Base-by-base conservation (phyloP, 345 rosid genomes). In the Aegle marmelos region DNA sequence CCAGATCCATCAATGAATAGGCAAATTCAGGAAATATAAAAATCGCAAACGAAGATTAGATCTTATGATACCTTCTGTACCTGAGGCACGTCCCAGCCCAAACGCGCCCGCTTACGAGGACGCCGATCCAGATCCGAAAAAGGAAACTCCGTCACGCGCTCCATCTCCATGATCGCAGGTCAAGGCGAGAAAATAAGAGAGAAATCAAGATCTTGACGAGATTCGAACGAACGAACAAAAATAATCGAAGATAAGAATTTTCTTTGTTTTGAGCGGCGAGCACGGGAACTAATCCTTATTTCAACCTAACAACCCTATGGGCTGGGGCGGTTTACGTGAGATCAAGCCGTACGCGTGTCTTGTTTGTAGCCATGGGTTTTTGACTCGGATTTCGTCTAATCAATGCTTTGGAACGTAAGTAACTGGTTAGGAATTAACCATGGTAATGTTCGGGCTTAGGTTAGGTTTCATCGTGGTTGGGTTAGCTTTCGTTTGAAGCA, bases 71-170 rank as follows among this genome's bases (percentile, higher is more conserved):
- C 98, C 95, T 92, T 90, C 0, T 91, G 88, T 3, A 86, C 75
- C 76, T 84, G 82, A 73, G 93, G 91, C 4, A 91, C 94, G 69
- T 94, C 98, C 98, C 98, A 92, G 67, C 98, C 98, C 74, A 94
- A 79, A 78, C 98, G 98, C 61, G 89, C 91, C 79, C 97, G 86
- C 88, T 94, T 94, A 70, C 98, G 82, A 10, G 98, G 98, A 56
- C 97, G 94, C 25, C 90, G 93, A 82, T 92, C 97, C 71, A 92
- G 85, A 75, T 87, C 89, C 79, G 92, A 68, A 39, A 75, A 89
- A 48, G 98, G 97, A 75, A 94, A 83, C 79, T 90, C 91, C 6
- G 84, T 86, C 73, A 89, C 89, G 82, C 95, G 93, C 81, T 92
- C 97, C 93, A 85, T 92, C 96, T 92, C 97, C 98, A 94, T 94